Percentiles rank a stretch among this genome's conserved stretches.
Evolutionary conservation across 306 rosid species (phyloP).

Genomic region (Cicer arietinum): DNA sequence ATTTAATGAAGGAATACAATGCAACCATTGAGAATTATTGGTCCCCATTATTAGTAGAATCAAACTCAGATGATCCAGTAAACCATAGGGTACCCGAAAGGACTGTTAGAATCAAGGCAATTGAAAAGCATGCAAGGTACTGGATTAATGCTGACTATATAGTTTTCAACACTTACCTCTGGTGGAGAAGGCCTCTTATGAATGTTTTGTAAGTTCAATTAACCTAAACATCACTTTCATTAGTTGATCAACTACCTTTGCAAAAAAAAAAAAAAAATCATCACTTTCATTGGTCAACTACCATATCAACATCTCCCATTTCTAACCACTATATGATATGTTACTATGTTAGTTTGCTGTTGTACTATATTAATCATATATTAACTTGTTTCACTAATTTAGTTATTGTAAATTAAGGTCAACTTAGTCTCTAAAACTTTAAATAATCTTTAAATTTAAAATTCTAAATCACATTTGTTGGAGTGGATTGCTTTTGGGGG

Average conservation of each 20-base stretch:
- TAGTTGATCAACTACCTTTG: neutral
- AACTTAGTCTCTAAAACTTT: too few relatives aligned
- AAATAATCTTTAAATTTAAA: neutral
- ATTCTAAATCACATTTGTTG: neutral
- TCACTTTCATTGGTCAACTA: constrained; percentile 6
- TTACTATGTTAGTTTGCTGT: neutral
- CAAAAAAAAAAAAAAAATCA: too few relatives aligned
- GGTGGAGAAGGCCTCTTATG: constrained; percentile 88
- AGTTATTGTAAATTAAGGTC: neutral
- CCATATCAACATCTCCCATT: constrained; percentile 22
- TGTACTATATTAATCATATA: neutral
- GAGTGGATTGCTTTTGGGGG: neutral
- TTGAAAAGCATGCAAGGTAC: constrained; percentile 74
- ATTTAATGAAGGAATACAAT: constrained; percentile 68
- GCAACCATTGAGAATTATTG: constrained; percentile 80
- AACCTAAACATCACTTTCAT: constrained; percentile 6
- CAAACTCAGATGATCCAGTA: constrained; percentile 82
- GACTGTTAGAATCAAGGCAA: constrained; percentile 68
- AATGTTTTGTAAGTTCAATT: constrained; percentile 57
- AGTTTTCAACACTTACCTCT: constrained; percentile 74
- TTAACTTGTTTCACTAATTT: neutral
- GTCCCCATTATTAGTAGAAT: constrained; percentile 87
- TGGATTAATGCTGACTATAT: constrained; percentile 77
- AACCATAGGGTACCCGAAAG: constrained; percentile 72
- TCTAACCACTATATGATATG: constrained; percentile 32